Base-by-base conservation (phyloP, 352 stramenopile species). In the Peronospora destructor region DNA sequence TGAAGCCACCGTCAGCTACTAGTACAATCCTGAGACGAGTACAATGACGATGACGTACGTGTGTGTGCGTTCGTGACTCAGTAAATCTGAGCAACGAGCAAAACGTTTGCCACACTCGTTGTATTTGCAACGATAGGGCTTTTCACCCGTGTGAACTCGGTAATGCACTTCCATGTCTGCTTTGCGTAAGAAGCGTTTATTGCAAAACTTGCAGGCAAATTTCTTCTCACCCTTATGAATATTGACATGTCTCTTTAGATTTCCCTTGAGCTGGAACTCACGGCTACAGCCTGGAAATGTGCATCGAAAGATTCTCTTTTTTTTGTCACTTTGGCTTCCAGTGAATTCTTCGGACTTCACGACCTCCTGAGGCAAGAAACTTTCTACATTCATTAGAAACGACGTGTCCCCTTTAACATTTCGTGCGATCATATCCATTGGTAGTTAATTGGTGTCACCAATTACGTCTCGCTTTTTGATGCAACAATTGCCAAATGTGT, bases 91-190 rank as follows among this genome's bases (percentile, higher is more conserved):
- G 10, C 81, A 73, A 32, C 79, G 72, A 6, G 76, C 78, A 19
- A 89, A 89, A 26, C 59, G 61, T 40, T 84, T 85, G 49, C 55
- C 66, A 39, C 78, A 89, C 6, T 66, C 48, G 11, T 64, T 36
- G 34, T 74, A 71, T 37, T 70, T 71, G 58, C 78, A 89, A 11
- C 49, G 43, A 40, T 85, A 87, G n/a, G 73, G 74, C 52, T 89
- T 89, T 58, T 88, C 77, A 29, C 76, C 78, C 16, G 73, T 88
- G 53, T 89, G 78, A 13, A 87, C 74, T 40, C 76, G 73, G 34
- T 78, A 73, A 53, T 89, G 78, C 13, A 85, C 74, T 49, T 85
- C 69, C 74, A 84, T 79, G 53, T 85, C 79, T 29, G 76, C 79
- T 55, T 88, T 90, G 21, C 75, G 73, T 36, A 85, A 47, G 54